Conservation (phyloP, 2,329 filamentous ascomycete genomes). For the Trichoderma sp. region DNA sequence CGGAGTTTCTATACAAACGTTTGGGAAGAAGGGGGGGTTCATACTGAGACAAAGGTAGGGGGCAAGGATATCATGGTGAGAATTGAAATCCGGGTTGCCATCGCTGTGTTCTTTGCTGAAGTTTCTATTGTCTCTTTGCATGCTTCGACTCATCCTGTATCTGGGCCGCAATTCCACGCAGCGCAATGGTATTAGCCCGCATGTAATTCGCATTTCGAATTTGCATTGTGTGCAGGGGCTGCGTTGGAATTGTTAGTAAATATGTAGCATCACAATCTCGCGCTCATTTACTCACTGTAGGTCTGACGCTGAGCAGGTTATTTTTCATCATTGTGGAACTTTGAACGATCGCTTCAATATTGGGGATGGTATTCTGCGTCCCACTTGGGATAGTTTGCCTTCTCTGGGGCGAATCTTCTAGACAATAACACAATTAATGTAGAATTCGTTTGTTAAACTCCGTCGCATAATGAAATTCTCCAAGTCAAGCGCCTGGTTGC, state of each 20-base stretch:
- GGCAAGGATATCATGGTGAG: not conserved
- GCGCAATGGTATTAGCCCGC: not conserved
- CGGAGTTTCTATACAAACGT: not conserved
- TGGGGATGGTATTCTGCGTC: not conserved
- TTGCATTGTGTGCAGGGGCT: not conserved
- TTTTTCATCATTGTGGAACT: not conserved
- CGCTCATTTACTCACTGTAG: not conserved
- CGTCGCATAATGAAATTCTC: not conserved
- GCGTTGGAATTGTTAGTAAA: not conserved
- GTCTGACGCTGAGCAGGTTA: not conserved
- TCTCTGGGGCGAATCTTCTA: not conserved
- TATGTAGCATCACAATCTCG: not conserved
- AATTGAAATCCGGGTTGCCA: not conserved
- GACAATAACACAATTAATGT: not conserved
- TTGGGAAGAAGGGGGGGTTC: too few relatives aligned
- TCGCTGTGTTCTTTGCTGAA: not conserved
- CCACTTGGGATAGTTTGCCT: not conserved
- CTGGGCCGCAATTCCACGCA: not conserved
- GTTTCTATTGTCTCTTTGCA: not conserved
- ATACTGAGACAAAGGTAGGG: not conserved
- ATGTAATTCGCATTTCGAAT: not conserved
- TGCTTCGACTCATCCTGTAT: not conserved
- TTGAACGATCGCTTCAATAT: not conserved
- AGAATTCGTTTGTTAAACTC: not conserved
- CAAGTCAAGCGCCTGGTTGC: not conserved